Percentiles rank a stretch among this genome's conserved stretches.
Conservation (phyloP, 2,329 filamentous ascomycete species). For the Boeremia exigua region DNA sequence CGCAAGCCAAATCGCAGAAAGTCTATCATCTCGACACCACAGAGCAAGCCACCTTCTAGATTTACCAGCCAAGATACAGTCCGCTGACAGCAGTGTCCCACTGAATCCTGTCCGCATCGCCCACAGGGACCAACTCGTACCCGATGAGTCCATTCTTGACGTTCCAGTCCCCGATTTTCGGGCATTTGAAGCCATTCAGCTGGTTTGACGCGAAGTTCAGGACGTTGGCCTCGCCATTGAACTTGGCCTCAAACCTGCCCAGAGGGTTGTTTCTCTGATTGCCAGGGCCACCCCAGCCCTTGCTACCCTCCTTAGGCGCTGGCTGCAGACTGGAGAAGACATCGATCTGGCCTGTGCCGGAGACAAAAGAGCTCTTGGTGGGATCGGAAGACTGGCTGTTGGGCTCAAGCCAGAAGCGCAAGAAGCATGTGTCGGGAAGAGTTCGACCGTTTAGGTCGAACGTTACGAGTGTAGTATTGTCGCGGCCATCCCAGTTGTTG, state of each 20-base stretch:
- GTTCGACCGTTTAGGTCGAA: constrained; percentile 14
- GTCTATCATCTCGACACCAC: neutral
- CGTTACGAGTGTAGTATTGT: constrained; percentile 22
- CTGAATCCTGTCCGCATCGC: constrained; percentile 14
- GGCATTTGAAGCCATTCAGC: constrained; percentile 14
- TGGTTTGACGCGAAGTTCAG: constrained; percentile 5
- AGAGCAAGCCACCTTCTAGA: neutral
- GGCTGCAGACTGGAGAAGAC: constrained; percentile 17
- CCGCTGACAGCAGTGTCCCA: constrained; percentile 19
- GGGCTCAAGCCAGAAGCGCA: constrained; percentile 21
- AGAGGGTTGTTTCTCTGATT: constrained; percentile 19
- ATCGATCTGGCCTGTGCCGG: constrained; percentile 15
- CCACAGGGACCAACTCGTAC: constrained; percentile 21
- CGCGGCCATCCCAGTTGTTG: constrained; percentile 12
- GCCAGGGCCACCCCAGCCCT: constrained; percentile 19
- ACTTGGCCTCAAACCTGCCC: constrained; percentile 9
- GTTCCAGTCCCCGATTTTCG: constrained; percentile 4
- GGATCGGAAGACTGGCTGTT: neutral
- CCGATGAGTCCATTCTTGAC: constrained; percentile 10
- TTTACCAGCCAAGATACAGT: constrained; percentile 12
- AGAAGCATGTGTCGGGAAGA: constrained; percentile 8
- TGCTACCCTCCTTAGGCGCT: constrained; percentile 6
- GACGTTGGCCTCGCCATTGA: constrained; percentile 1
- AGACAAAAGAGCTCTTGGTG: neutral
- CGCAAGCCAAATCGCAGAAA: neutral